Conservation (phyloP, 2,329 filamentous ascomycete species). For the Byssoonygena ceratinophila region DNA sequence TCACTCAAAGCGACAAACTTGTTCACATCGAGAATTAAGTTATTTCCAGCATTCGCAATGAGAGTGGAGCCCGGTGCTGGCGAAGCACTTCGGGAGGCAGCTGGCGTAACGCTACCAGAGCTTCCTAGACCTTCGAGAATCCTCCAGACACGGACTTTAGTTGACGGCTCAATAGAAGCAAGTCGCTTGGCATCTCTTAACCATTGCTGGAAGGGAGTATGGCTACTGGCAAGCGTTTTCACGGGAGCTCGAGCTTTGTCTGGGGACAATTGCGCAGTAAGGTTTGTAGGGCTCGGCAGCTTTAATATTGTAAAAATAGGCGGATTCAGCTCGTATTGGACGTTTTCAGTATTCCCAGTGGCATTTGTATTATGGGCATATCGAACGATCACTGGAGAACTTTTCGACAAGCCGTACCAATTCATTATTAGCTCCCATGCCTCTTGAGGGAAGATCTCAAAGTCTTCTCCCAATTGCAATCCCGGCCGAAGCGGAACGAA, state of each 20-base stretch:
- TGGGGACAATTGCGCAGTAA: slow-evolving; percentile 51
- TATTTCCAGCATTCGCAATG: slow-evolving; percentile 34
- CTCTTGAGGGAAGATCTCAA: slow-evolving; percentile 63
- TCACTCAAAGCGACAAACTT: slow-evolving; percentile 53
- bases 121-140: slow-evolving; percentile 41
- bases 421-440: slow-evolving; percentile 72
- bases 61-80: slow-evolving; percentile 36
- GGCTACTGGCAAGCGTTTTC: slow-evolving; percentile 59
- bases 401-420: slow-evolving; percentile 69
- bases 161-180: slow-evolving; percentile 55
- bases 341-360: slow-evolving; percentile 50
- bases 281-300: slow-evolving; percentile 52
- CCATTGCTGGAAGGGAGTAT: slow-evolving; percentile 62
- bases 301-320: slow-evolving; percentile 78
- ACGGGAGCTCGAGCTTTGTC: slow-evolving; percentile 52
- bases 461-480: slow-evolving; percentile 54
- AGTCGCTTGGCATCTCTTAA: slow-evolving; percentile 61
- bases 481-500: slow-evolving; percentile 68
- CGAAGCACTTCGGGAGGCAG: slow-evolving; percentile 35
- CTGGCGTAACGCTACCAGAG: slow-evolving; percentile 37
- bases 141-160: slow-evolving; percentile 69
- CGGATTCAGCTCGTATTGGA: slow-evolving; percentile 74
- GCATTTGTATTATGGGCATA: slow-evolving; percentile 64
- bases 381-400: slow-evolving; percentile 61
- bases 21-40: slow-evolving; percentile 51